These are phyloP conservation scores for Abortiporus biennis DNA, from an alignment of 1,284 basidiomycete genomes.

Conservation along the genomic window DNA sequence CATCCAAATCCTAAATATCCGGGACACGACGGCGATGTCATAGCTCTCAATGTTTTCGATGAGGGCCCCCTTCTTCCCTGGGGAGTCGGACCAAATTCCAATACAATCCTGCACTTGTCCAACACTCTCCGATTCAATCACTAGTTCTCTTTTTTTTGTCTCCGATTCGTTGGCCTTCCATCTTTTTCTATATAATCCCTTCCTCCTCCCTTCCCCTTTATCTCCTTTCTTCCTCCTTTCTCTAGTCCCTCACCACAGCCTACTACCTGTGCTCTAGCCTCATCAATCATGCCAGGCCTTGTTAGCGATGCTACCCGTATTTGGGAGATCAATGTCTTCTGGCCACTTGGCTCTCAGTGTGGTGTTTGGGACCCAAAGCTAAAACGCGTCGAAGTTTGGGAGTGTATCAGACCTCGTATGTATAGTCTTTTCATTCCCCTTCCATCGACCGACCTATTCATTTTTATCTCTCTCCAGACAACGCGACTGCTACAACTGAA, in stretches of 20 bases:
- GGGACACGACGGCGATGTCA: too few relatives aligned
- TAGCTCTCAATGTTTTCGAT: too few relatives aligned
- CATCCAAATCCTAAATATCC: too few relatives aligned
- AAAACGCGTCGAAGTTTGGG: slow-evolving; percentile 64
- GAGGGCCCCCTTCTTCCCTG: too few relatives aligned
- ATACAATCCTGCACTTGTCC: too few relatives aligned
- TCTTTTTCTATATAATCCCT: slow-evolving; percentile 3
- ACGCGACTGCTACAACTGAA: slow-evolving; percentile 47
- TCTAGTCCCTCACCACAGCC: neutral
- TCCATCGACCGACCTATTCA: slow-evolving; percentile 2
- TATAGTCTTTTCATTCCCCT: slow-evolving; percentile 5
- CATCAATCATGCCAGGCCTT: slow-evolving; percentile 35
- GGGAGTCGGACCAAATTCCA: too few relatives aligned
- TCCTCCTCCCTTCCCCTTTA: slow-evolving; percentile 1
- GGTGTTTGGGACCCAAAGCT: slow-evolving; percentile 59
- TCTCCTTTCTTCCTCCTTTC: neutral
- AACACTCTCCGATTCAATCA: too few relatives aligned
- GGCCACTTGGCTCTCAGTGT: slow-evolving; percentile 58
- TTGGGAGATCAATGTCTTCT: slow-evolving; percentile 62
- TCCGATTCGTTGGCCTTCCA: too few relatives aligned
- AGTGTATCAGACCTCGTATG: slow-evolving; percentile 63
- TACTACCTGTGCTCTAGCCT: too few relatives aligned
- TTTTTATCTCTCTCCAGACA: slow-evolving; percentile 33
- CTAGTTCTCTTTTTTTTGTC: too few relatives aligned
- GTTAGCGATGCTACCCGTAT: slow-evolving; percentile 61